A percentile compares a stretch with the other conserved stretches of the same genome.
These are phyloP conservation scores for Pyrus hybrid DNA, from an alignment of 331 rosid species.

Conservation along the genomic window DNA sequence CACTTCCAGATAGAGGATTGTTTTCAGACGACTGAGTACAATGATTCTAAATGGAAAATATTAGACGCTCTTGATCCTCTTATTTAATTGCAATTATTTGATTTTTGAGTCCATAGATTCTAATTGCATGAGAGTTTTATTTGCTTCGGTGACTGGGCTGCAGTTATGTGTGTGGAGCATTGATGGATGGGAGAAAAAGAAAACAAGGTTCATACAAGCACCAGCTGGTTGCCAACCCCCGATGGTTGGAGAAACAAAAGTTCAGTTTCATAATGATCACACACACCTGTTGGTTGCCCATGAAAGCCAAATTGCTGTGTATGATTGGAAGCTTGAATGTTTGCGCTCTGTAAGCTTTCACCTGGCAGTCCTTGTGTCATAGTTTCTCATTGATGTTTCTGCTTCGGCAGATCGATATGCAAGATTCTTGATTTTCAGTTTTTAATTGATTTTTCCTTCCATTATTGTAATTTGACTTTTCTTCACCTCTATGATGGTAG, in stretches of 20 bases:
- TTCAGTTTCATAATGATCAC: slow-evolving; percentile 43
- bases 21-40: not conserved
- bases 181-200: slow-evolving; percentile 45
- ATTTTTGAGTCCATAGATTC: not conserved
- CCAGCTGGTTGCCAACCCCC: slow-evolving; percentile 37
- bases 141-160: not conserved
- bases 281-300: slow-evolving; percentile 32
- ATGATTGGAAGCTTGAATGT: slow-evolving; percentile 38
- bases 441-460: not conserved
- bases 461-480: not conserved
- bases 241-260: slow-evolving; percentile 33
- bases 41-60: not conserved
- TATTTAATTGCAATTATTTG: not conserved
- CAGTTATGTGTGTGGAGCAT: slow-evolving; percentile 41
- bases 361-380: not conserved
- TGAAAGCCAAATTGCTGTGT: slow-evolving; percentile 36
- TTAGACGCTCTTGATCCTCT: not conserved
- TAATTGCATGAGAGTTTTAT: not conserved
- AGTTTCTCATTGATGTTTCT: not conserved
- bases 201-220: slow-evolving; percentile 34
- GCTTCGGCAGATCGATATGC: not conserved
- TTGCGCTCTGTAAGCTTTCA: slow-evolving; percentile 25
- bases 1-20: not conserved
- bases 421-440: not conserved
- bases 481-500: slow-evolving; percentile 4